Evolutionary conservation across 2,329 filamentous ascomycete genomes (phyloP).

Genomic region (Penicillium sp.): DNA sequence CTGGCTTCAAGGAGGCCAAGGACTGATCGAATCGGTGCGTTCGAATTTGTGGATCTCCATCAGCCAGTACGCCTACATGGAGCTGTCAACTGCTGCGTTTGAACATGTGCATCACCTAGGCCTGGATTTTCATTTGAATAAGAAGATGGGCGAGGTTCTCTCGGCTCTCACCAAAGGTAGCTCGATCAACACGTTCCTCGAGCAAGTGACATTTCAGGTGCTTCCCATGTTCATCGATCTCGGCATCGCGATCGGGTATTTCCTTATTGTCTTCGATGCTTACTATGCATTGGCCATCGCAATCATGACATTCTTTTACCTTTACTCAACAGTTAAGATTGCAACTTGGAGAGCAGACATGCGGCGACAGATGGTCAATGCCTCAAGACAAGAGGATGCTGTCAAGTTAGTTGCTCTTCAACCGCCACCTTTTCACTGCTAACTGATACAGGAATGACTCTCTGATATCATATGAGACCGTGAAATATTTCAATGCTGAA

Average conservation of each 20-base stretch:
- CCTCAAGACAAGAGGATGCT: too few relatives aligned
- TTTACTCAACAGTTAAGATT: too few relatives aligned
- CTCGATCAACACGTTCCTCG: constrained; percentile 58
- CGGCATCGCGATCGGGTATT: constrained; percentile 52
- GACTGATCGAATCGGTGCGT: background rate
- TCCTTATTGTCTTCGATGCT: constrained; percentile 54
- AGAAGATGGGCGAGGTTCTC: constrained; percentile 63
- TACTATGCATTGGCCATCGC: too few relatives aligned
- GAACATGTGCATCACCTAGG: constrained; percentile 35
- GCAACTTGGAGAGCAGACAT: too few relatives aligned
- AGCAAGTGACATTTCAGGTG: constrained; percentile 26
- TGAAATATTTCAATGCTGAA: too few relatives aligned
- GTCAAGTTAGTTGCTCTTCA: too few relatives aligned
- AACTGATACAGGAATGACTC: too few relatives aligned
- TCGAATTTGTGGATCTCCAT: background rate
- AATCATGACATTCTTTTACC: too few relatives aligned
- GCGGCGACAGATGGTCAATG: too few relatives aligned
- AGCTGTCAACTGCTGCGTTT: background rate
- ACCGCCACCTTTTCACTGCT: too few relatives aligned
- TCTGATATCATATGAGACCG: too few relatives aligned
- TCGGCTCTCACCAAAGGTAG: constrained; percentile 63
- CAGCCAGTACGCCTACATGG: background rate
- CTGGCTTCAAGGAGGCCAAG: background rate
- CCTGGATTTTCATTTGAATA: constrained; percentile 66
- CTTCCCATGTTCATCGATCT: constrained; percentile 56